A percentile compares a stretch with the other conserved stretches of the same genome.
Conservation (phyloP, 306 rosid species). For the Corylus americana region DNA sequence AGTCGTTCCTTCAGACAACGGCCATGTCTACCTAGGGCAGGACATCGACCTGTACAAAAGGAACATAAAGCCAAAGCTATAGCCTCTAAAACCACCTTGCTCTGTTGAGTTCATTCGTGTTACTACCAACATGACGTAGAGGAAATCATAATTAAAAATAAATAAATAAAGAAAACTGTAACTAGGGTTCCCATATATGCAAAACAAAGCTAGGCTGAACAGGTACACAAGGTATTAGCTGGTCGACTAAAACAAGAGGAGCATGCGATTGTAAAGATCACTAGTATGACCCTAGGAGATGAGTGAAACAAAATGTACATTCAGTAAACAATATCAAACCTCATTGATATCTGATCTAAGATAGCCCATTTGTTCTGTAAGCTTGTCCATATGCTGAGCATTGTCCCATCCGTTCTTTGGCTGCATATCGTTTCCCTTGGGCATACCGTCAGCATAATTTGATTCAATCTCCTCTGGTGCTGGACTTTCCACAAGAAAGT, state of each 20-base stretch:
- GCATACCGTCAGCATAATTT: constrained; percentile 35
- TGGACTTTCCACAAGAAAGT: constrained; percentile 50
- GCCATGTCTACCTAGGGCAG: constrained; percentile 8
- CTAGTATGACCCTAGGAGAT: constrained; percentile 30
- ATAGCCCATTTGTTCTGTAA: constrained; percentile 87
- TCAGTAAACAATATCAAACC: constrained; percentile 41
- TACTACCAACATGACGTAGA: constrained; percentile 14
- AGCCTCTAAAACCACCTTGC: constrained; percentile 16
- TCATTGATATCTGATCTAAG: constrained; percentile 65
- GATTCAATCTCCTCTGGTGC: constrained; percentile 53
- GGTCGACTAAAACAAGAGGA: constrained; percentile 21
- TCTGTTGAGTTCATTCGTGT: neutral
- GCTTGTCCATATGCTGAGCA: constrained; percentile 63
- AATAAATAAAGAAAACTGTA: neutral
- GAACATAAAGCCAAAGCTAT: neutral
- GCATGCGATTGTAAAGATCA: constrained; percentile 24
- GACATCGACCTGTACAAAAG: constrained; percentile 28
- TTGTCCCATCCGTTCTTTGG: constrained; percentile 69
- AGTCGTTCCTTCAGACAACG: constrained; percentile 13
- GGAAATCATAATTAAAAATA: constrained; percentile 13
- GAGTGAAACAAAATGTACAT: constrained; percentile 43
- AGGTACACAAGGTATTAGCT: constrained; percentile 28
- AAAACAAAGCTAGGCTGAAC: constrained; percentile 27
- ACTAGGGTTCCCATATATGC: constrained; percentile 25
- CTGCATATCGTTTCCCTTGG: constrained; percentile 50